phyloP scores from a whole-genome alignment of 805 yeast species.

The Ascoidea tarda region DNA sequence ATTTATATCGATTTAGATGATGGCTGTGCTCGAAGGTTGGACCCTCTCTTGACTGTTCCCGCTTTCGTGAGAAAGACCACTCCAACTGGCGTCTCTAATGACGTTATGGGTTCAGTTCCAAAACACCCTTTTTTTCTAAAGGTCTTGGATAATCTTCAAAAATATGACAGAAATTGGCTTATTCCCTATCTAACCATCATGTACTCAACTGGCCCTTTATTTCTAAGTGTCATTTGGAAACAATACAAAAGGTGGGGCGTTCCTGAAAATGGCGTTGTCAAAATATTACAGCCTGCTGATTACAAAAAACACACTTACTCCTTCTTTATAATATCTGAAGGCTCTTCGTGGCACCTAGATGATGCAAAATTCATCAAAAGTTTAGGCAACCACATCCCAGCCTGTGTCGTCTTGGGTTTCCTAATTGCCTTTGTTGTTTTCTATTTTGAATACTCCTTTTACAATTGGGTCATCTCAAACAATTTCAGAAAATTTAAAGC shows the following conservation, averaged over 20 bases:
- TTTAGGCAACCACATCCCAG: conserved; percentile 58
- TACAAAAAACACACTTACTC: conserved; percentile 48
- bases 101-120: conserved; percentile 84
- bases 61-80: conserved; percentile 79
- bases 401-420: conserved; percentile 62
- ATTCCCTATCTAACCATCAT: conserved; percentile 85
- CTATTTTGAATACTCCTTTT: conserved; percentile 32
- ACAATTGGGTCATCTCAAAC: conserved; percentile 20
- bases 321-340: conserved; percentile 63
- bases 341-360: conserved; percentile 87
- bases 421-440: conserved; percentile 33
- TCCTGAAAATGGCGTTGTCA: conserved; percentile 48
- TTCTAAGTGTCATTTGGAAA: conserved; percentile 76
- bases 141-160: conserved; percentile 48
- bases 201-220: conserved; percentile 88
- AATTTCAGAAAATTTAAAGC: conserved; percentile 4
- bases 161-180: conserved; percentile 58
- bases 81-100: conserved; percentile 88
- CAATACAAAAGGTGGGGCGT: conserved; percentile 73
- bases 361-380: conserved; percentile 72
- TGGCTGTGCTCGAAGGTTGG: conserved; percentile 68
- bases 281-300: conserved; percentile 60
- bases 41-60: conserved; percentile 68
- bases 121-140: conserved; percentile 73
- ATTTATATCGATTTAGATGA: conserved; percentile 84